phyloP scores from a whole-genome alignment of 2,329 filamentous ascomycete species.

The Setomelanomma holmii region DNA sequence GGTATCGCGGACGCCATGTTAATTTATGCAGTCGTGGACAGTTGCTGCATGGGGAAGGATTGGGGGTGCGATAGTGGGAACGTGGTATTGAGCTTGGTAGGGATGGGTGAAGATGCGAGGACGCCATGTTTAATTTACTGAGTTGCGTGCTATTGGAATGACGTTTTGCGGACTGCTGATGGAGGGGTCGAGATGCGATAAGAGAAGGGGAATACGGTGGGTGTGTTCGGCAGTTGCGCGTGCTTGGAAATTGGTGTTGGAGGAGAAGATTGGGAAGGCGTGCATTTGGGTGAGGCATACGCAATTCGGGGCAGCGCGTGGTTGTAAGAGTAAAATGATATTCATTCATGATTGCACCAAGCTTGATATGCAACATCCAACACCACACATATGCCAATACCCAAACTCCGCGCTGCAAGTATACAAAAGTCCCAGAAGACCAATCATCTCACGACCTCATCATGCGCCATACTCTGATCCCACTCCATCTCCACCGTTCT shows the following conservation, averaged over 20 bases:
- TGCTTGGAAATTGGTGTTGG: too few species aligned
- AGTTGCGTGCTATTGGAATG: not conserved
- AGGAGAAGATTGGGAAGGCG: too few species aligned
- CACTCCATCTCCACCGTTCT: constrained; percentile 19
- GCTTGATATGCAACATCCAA: not conserved
- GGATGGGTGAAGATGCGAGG: not conserved
- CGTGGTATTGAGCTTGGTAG: not conserved
- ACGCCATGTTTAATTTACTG: not conserved
- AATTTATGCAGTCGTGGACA: constrained; percentile 4
- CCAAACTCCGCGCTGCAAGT: constrained; percentile 21
- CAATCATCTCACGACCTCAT: constrained; percentile 23
- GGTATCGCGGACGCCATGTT: constrained; percentile 2
- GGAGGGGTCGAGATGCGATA: not conserved
- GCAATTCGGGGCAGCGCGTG: too few species aligned
- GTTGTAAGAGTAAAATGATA: not conserved
- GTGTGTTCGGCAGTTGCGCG: not conserved
- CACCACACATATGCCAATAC: not conserved
- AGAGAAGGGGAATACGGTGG: not conserved
- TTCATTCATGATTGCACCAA: not conserved
- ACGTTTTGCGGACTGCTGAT: not conserved
- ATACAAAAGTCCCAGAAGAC: constrained; percentile 12
- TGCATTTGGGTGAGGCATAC: too few species aligned
- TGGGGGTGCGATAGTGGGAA: not conserved
- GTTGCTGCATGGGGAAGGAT: not conserved
- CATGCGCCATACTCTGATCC: constrained; percentile 35